These are phyloP conservation scores for Aspergillus sclerotialis DNA, from an alignment of 2,329 filamentous ascomycete genomes.

Conservation along the genomic window DNA sequence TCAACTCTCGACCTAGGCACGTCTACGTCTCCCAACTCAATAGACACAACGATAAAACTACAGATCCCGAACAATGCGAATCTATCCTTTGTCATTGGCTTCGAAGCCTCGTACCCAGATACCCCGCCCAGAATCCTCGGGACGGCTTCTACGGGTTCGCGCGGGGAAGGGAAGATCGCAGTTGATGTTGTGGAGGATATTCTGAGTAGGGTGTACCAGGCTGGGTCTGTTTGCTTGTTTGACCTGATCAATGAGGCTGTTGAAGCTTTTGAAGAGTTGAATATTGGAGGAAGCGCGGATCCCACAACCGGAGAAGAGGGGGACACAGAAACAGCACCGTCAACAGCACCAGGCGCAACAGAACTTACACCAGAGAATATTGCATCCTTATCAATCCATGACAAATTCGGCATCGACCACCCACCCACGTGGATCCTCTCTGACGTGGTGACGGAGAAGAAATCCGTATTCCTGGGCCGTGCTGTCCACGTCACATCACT, in stretches of 20 bases:
- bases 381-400: slow-evolving; percentile 20
- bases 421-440: slow-evolving; percentile 67
- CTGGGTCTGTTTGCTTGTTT: slow-evolving; percentile 77
- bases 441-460: slow-evolving; percentile 68
- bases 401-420: slow-evolving; percentile 21
- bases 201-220: slow-evolving; percentile 60
- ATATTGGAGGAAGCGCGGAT: slow-evolving; percentile 28
- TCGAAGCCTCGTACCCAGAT: slow-evolving; percentile 68
- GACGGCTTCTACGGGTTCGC: slow-evolving; percentile 67
- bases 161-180: slow-evolving; percentile 65
- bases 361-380: slow-evolving; percentile 14
- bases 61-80: slow-evolving; percentile 55
- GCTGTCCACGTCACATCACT: slow-evolving; percentile 63
- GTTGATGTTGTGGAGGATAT: slow-evolving; percentile 63
- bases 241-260: slow-evolving; percentile 70
- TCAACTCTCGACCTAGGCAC: slow-evolving; percentile 22
- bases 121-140: slow-evolving; percentile 66
- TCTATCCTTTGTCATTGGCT: slow-evolving; percentile 50
- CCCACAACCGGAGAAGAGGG: slow-evolving; percentile 12
- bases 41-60: slow-evolving; percentile 46
- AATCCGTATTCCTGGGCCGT: slow-evolving; percentile 80
- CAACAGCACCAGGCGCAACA: slow-evolving; percentile 6
- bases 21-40: slow-evolving; percentile 8
- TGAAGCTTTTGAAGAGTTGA: slow-evolving; percentile 50
- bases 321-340: slow-evolving; percentile 10